Conservation (phyloP, 331 rosid species). For the Rhamnella rubrinervis region DNA sequence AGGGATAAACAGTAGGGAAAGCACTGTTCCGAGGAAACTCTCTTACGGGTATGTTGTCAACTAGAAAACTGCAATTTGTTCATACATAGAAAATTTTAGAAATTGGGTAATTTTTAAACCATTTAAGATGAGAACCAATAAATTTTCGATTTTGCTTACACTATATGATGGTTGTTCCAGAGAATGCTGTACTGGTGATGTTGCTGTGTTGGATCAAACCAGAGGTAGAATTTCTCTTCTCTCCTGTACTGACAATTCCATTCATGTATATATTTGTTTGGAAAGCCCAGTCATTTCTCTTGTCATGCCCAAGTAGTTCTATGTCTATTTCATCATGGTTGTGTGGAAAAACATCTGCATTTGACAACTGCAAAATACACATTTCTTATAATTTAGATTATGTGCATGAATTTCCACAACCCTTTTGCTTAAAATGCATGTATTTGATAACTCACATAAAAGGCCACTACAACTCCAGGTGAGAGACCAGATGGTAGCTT, state of each 20-base stretch:
- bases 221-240: slow-evolving; percentile 89
- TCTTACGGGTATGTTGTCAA: slow-evolving; percentile 85
- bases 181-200: slow-evolving; percentile 78
- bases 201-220: slow-evolving; percentile 91
- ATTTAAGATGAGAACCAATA: background rate
- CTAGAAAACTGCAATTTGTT: slow-evolving; percentile 57
- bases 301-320: slow-evolving; percentile 87
- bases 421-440: background rate
- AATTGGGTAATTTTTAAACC: background rate
- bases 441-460: slow-evolving; percentile 60
- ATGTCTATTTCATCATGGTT: slow-evolving; percentile 93
- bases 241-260: slow-evolving; percentile 92
- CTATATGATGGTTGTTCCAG: slow-evolving; percentile 83
- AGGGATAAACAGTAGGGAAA: slow-evolving; percentile 55
- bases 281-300: slow-evolving; percentile 79
- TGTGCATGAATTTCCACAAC: background rate
- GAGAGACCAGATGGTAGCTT: slow-evolving; percentile 86
- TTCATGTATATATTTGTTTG: slow-evolving; percentile 84
- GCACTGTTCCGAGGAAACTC: slow-evolving; percentile 55
- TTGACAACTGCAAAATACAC: slow-evolving; percentile 60
- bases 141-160: slow-evolving; percentile 41
- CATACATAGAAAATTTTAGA: background rate
- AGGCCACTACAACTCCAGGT: slow-evolving; percentile 93
- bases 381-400: background rate
- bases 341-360: slow-evolving; percentile 79